Evolutionary conservation across 164 flowering plant species (phyloP), one percentile per base, ranked within the genome.

Genomic region (Umbellularia californica): DNA sequence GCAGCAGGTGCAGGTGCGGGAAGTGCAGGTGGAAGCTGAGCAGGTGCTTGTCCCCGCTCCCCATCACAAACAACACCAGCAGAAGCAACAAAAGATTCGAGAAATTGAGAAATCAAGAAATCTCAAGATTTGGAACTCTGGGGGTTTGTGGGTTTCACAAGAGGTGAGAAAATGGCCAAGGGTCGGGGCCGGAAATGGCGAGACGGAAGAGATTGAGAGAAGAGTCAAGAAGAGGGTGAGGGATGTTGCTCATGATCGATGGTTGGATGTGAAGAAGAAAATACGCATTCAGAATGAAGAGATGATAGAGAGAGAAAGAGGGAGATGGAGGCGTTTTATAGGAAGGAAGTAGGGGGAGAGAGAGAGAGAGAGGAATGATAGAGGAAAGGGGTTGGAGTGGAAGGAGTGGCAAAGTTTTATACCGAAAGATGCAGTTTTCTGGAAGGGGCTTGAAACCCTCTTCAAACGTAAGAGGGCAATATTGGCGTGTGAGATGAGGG

Each of bases 211-310:
- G 84, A 73, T 86, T 83, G 15, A 85, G 76, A 64, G 90, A 82
- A 28, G 87, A 79, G 62, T 88, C 86, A 35, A 85, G 81, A 15
- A 88, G 74, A 63, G 93, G 83, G 35, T 41, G 82, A 15, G 93
- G 93, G n/a, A 88, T 70, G 81, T 92, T 89, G 92, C 87, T 87
- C 97, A 92, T 90, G 81, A 75, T 90, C 85, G 71, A 65, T 9
- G 47, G 14, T 22, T 23, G 24, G 20, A 10, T 19, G 13, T 20
- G 22, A 58, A 9, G 19, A 35, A 9, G 19, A 25, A 28, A 62
- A 64, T 23, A 76, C 23, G 65, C 70, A 66, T 67, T 33, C 41
- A 15, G 68, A 27, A 50, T 17, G 25, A 10, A 33, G 22, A 24
- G 17, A 24, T 5, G 72, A 69, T 15, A 17, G 68, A 27, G 72